Percentiles rank a stretch among this genome's conserved stretches.
Conservation (phyloP, 306 rosid species). For the Calophaca sinica region DNA sequence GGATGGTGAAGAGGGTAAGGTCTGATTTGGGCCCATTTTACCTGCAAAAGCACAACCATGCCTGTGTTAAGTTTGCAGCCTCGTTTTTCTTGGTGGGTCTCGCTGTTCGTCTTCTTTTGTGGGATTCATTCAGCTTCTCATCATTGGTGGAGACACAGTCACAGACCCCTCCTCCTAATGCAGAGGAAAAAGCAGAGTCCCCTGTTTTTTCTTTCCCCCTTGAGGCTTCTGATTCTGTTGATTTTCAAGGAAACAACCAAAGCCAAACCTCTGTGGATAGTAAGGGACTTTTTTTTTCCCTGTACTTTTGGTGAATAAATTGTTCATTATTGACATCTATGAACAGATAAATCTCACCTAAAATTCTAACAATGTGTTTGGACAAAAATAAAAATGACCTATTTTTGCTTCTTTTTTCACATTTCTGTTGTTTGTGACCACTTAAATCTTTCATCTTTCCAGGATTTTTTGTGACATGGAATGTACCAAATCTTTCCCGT, state of each 20-base stretch:
- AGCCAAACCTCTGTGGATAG: conserved; percentile 36
- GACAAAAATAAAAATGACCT: background rate
- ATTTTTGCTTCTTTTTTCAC: conserved; percentile 16
- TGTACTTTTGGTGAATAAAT: background rate
- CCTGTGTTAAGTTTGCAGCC: conserved; percentile 43
- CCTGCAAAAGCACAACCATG: conserved; percentile 44
- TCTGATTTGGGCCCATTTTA: conserved; percentile 43
- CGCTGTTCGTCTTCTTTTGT: conserved; percentile 47
- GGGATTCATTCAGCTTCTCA: conserved; percentile 48
- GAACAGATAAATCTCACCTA: background rate
- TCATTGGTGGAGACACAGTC: conserved; percentile 31
- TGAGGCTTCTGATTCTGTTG: conserved; percentile 33
- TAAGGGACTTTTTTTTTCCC: background rate
- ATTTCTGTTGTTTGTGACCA: background rate
- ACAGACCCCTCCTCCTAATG: background rate
- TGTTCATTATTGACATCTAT: background rate
- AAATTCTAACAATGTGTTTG: conserved; percentile 5
- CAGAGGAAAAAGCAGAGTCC: conserved; percentile 44
- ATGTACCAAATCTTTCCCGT: background rate
- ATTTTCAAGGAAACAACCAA: conserved; percentile 11
- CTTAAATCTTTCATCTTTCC: background rate
- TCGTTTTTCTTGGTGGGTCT: conserved; percentile 45
- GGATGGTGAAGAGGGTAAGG: conserved; percentile 48
- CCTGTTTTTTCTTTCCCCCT: conserved; percentile 31
- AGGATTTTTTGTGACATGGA: background rate